Base-by-base conservation (phyloP, 1,139 yeast species). In the Zygoascus hellenicus region DNA sequence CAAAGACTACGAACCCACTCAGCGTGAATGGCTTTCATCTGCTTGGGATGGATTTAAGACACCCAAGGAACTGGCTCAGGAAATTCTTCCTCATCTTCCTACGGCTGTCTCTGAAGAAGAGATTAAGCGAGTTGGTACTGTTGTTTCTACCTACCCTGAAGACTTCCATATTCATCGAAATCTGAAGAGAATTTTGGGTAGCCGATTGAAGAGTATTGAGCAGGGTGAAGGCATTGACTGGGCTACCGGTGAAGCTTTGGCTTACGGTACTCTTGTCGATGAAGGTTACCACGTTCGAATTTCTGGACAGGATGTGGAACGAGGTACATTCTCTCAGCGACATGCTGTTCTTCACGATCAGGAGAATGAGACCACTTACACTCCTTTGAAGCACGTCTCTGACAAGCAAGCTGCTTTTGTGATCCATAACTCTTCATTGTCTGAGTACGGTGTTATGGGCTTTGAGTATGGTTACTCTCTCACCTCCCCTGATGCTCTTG, bases 311-410 rank as follows among this genome's bases (percentile, higher is more conserved):
- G 99, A 92, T 79, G 98, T 92, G 57, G 98, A 94, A 78, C 89
- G 99, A 81, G 99, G 99, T 77, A 92, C 99, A 42, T 92, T 92
- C 78, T 92, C 98, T 51, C 99, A 92, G 76, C 94, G 99, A 76
- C 99, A 92, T 66, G 95, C 98, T 48, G 97, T 92, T 45, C 77
- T 92, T 67, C 98, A 94, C 69, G 98, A 94, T 70, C 99, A 92
- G 75, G 75, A 80, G 50, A 82, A 85, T 47, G 97, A 90, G 70
- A 72, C 72, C 46, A 80, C 86, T 26, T 81, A 84, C 72, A 83
- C 89, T 53, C 97, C 98, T 60, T 77, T 92, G 67, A 78, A 85
- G 67, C 76, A 85, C 65, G 75, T 90, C 58, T 74, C 80, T 56
- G 86, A 82, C 58, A 80, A 81, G 57, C 97, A 89, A 72, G 96